phyloP scores from a whole-genome alignment of 2,329 filamentous ascomycete species.

The Trichoderma sp. region DNA sequence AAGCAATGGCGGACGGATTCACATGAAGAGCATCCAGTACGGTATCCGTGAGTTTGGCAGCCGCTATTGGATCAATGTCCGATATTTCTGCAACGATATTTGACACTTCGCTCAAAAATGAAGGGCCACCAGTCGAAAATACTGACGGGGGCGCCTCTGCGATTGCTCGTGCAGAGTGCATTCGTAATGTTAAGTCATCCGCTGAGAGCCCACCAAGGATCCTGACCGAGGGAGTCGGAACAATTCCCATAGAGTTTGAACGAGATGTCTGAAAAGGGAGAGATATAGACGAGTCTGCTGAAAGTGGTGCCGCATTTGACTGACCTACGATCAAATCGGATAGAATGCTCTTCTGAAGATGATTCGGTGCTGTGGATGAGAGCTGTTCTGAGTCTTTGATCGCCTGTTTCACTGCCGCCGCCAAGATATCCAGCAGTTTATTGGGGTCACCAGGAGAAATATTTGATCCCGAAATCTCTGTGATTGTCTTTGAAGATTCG shows the following conservation, averaged over 20 bases:
- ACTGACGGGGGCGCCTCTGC: not conserved
- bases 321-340: not conserved
- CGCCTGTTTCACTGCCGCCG: slow-evolving; percentile 20
- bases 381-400: not conserved
- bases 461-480: not conserved
- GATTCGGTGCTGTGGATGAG: not conserved
- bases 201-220: slow-evolving; percentile 7
- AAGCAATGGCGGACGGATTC: slow-evolving; percentile 21
- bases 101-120: slow-evolving; percentile 23
- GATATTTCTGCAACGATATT: slow-evolving; percentile 23
- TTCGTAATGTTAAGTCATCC: not conserved
- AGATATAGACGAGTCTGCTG: not conserved
- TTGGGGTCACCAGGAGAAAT: not conserved
- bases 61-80: slow-evolving; percentile 21
- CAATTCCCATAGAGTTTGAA: not conserved
- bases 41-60: slow-evolving; percentile 26
- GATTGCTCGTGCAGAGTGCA: not conserved
- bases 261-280: not conserved
- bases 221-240: not conserved
- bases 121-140: slow-evolving; percentile 1
- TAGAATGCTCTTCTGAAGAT: slow-evolving; percentile 1
- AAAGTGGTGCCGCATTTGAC: not conserved
- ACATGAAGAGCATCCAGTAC: slow-evolving; percentile 24
- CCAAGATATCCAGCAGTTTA: slow-evolving; percentile 21
- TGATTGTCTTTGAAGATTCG: not conserved